Evolutionary conservation across 1,284 basidiomycete genomes (phyloP).

Genomic region (Erythrobasidium hasegawianum): DNA sequence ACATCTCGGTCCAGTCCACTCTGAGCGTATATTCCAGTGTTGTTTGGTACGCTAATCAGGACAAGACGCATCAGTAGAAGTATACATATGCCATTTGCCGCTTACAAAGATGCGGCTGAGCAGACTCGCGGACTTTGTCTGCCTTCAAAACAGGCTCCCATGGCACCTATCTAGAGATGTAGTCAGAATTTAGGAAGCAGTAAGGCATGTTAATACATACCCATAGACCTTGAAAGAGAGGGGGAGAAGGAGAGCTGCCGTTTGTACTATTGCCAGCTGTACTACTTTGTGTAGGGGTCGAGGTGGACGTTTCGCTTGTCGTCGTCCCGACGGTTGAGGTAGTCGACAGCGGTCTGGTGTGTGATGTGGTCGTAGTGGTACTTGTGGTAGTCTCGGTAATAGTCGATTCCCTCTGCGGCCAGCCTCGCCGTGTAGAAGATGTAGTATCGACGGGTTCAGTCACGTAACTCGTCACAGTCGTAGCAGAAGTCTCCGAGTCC

Average conservation of each 20-base stretch:
- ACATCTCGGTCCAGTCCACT: constrained; percentile 9
- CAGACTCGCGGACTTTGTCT: constrained; percentile 12
- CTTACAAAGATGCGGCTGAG: constrained; percentile 19
- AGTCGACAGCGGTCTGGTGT: background rate
- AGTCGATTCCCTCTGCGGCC: background rate
- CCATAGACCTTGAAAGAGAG: background rate
- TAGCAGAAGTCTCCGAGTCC: background rate
- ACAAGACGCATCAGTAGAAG: background rate
- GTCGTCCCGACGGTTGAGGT: background rate
- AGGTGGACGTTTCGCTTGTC: background rate
- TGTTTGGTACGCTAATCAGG: background rate
- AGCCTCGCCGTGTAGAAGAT: background rate
- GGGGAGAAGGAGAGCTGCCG: background rate
- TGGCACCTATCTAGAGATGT: constrained; percentile 16
- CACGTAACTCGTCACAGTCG: background rate
- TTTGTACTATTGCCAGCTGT: background rate
- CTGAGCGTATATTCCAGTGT: background rate
- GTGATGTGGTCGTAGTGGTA: background rate
- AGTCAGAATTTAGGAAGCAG: background rate
- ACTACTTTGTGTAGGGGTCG: background rate
- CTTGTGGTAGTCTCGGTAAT: background rate
- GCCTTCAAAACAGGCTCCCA: constrained; percentile 25
- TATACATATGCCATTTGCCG: background rate
- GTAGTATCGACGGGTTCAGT: background rate
- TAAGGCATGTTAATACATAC: background rate